phyloP scores from a whole-genome alignment of 768 basidiomycete species.

The Leucocoprinus sp. region DNA sequence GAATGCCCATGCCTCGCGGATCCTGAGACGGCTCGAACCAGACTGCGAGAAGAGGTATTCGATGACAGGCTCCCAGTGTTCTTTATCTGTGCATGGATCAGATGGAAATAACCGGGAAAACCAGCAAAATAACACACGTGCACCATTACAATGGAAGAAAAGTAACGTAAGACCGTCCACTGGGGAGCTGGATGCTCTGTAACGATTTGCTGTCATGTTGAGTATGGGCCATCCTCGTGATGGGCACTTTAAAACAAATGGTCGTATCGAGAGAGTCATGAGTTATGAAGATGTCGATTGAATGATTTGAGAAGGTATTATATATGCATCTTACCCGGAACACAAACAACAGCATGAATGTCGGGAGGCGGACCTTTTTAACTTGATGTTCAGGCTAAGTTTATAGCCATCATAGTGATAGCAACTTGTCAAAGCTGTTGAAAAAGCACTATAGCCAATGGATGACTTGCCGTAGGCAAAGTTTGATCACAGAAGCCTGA shows the following conservation, averaged over 20 bases:
- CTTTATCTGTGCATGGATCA: conserved; percentile 32
- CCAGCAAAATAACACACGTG: conserved; percentile 31
- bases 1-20: conserved; percentile 42
- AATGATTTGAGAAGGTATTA: too few relatives aligned
- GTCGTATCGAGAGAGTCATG: conserved; percentile 5
- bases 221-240: conserved; percentile 16
- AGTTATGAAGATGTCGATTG: too few relatives aligned
- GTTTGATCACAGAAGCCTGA: too few relatives aligned
- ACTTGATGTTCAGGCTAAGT: too few relatives aligned
- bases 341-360: too few relatives aligned
- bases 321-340: too few relatives aligned
- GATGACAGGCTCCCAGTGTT: conserved; percentile 46
- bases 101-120: background rate
- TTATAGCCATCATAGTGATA: too few relatives aligned
- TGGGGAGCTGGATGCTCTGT: conserved; percentile 18
- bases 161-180: conserved; percentile 33
- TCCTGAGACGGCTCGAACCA: conserved; percentile 13
- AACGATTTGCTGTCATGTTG: conserved; percentile 39
- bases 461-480: too few relatives aligned
- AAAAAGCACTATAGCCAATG: too few relatives aligned
- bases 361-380: too few relatives aligned
- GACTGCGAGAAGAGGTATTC: conserved; percentile 27
- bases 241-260: conserved; percentile 17
- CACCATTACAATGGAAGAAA: conserved; percentile 39
- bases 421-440: too few relatives aligned